Conservation (phyloP, 768 basidiomycete species). For the Tylopilus felleus region DNA sequence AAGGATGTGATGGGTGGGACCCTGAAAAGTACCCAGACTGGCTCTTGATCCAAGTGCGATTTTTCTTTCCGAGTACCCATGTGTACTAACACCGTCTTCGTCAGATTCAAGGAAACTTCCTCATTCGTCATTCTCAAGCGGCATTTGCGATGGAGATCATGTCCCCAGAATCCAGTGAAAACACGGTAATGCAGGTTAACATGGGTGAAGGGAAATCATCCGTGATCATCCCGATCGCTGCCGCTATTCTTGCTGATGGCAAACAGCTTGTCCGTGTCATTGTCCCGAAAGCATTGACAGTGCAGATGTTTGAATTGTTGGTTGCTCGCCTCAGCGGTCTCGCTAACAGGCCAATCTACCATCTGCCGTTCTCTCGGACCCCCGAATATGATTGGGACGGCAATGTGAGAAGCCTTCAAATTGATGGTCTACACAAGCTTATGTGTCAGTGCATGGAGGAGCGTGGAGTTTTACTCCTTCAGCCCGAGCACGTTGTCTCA, state of each 20-base stretch:
- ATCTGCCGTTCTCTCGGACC: conserved; percentile 44
- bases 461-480: conserved; percentile 40
- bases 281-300: too few species aligned
- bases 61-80: neutral
- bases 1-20: too few species aligned
- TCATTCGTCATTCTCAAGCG: too few species aligned
- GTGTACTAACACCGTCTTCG: neutral
- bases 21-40: too few species aligned
- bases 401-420: neutral
- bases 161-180: conserved; percentile 30
- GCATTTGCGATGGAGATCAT: conserved; percentile 42
- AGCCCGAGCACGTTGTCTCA: conserved; percentile 53
- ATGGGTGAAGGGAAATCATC: too few species aligned
- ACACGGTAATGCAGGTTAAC: conserved; percentile 36
- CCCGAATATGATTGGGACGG: neutral
- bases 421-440: conserved; percentile 26
- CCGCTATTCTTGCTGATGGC: too few species aligned
- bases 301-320: conserved; percentile 40
- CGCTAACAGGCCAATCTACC: conserved; percentile 29
- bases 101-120: too few species aligned
- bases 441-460: conserved; percentile 19
- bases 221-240: too few species aligned
- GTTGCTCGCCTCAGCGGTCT: conserved; percentile 37
- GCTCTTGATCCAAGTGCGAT: conserved; percentile 16
- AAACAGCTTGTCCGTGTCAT: too few species aligned